Evolutionary conservation across 441 rosid genomes (phyloP), one percentile per base, ranked within the genome.

Genomic region (Jatropha podagrica): DNA sequence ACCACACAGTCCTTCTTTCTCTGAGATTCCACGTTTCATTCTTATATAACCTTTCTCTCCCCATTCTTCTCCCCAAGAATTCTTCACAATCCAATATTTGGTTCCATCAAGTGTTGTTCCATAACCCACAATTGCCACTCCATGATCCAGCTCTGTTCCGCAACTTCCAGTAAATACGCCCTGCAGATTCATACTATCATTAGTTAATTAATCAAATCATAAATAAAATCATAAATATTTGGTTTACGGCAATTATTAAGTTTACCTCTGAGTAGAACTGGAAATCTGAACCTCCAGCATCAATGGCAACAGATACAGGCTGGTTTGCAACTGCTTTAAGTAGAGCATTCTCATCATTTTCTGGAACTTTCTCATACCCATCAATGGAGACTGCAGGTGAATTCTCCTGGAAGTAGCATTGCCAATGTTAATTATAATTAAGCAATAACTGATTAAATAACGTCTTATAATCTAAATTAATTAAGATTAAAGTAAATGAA

Each of bases 231-330:
- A 11, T 44, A 4, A 44, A 44, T 51, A 5, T 63, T 38, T 37
- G 15, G 10, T 52, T 52, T 11, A 37, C 5, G 48, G 7, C 9
- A 68, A 26, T 49, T 3, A 7, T 27, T 14, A 60, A 44, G 15
- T 23, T 80, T 82, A 88, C 98, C 97, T 93, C 97, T 1, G 93
- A 91, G 88, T 95, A 95, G 84, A 95, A 88, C 82, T 95, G 97
- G 58, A 93, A 86, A 76, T 93, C 96, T 3, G 86, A 77, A 70
- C 96, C 87, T 4, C 92, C 92, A 11, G 93, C 92, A 58, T 95
- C 97, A 15, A 95, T 90, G 64, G 98, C 95, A 20, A 93, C 98
- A 6, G 97, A 86, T 7, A 91, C 87, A n/a, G 93, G 98, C 74
- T 95, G 97, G 68, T 91, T 80, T 6, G 95, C 93, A 4, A 73